Conservation (phyloP, 202 grass and related monocot species). For the Zoysia matrella region DNA sequence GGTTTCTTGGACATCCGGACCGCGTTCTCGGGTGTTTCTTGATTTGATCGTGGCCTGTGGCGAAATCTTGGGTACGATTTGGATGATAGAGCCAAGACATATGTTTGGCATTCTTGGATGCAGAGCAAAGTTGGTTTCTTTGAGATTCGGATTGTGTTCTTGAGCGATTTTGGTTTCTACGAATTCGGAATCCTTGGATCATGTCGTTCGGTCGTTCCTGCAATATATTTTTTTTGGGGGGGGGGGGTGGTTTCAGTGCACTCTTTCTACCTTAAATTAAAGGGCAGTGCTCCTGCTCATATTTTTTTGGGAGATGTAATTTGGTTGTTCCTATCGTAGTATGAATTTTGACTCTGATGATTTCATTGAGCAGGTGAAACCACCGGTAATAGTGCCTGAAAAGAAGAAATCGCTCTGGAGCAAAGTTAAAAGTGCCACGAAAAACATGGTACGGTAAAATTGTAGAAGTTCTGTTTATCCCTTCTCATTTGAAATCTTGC, state of each 20-base stretch:
- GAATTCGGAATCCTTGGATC: background rate
- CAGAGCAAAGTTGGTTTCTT: background rate
- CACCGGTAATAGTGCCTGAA: background rate
- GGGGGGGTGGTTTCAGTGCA: too few species aligned
- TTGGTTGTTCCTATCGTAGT: background rate
- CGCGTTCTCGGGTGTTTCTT: slow-evolving; percentile 23
- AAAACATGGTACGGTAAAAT: background rate
- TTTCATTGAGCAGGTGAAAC: slow-evolving; percentile 2
- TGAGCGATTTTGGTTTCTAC: background rate
- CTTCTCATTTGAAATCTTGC: background rate
- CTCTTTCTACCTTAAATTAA: too few species aligned
- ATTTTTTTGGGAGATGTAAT: background rate
- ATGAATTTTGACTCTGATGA: slow-evolving; percentile 8
- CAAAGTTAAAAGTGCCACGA: background rate
- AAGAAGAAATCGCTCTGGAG: background rate
- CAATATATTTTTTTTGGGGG: background rate
- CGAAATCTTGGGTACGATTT: background rate
- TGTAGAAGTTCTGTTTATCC: background rate
- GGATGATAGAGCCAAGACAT: background rate
- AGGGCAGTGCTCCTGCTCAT: too few species aligned
- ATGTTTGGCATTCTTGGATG: background rate
- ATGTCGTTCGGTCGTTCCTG: background rate
- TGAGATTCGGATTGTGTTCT: background rate
- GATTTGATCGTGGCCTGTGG: background rate
- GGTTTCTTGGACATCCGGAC: slow-evolving; percentile 11